Evolutionary conservation across 345 rosid species (phyloP), one percentile per base, ranked within the genome.

Genomic region (Garcia nutans): DNA sequence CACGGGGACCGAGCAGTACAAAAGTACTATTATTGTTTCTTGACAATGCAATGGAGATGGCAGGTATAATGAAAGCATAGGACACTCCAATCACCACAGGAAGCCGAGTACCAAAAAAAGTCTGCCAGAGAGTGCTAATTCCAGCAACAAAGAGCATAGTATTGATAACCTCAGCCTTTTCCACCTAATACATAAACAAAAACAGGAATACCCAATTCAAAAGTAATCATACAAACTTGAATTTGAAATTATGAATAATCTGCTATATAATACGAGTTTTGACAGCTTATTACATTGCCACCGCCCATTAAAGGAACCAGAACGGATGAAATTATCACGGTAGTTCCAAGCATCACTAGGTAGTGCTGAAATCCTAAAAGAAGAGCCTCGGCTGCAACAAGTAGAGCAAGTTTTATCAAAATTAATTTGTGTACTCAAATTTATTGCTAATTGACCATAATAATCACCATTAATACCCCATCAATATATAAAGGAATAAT

Each of bases 1-100:
- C 47, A 58, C 78, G 91, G 23, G 97, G 96, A 44, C 78, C 80
- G 13, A 84, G 77, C 69, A 73, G 81, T 17, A 31, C 26, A 79
- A 73, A 49, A 13, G 24, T 44, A 20, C 79, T 79, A 79, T 45
- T 84, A 15, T n/a, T 73, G 58, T 59, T 72, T 7, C 59, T 80
- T 23, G 96, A 89, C 71, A 87, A 74, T 75, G 90, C 88, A 74
- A 91, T 86, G 82, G 97, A 85, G 42, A 87, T 81, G 20, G 86
- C 79, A 16, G 97, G 97, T 76, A 95, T 89, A 72, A 90, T 72
- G 82, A 81, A 95, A 45, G 97, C 85, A 60, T 86, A 87, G 49
- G 99, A 93, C 76, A 81, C 88, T 50, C 99, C 96, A 45, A 95
- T 89, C 64, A 91, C 94, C 31, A 95, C 97, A 1, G 99, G 96